Conservation (phyloP, 768 basidiomycete species). For the Infundibulicybe gibba region DNA sequence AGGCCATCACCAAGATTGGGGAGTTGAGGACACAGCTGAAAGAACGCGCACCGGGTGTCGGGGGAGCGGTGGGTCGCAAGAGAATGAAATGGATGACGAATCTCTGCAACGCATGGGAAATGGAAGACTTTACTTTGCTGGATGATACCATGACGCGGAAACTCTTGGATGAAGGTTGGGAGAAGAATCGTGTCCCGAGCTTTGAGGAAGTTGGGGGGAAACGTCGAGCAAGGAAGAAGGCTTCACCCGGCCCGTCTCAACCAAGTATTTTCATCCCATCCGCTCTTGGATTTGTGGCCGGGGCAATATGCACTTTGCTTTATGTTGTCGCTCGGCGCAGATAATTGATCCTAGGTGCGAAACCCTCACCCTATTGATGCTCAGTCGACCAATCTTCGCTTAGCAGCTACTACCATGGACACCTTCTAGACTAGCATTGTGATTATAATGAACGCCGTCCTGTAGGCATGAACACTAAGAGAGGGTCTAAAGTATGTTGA, state of each 20-base stretch:
- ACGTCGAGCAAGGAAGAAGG: neutral
- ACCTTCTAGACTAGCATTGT: too few relatives aligned
- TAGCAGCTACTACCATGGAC: too few relatives aligned
- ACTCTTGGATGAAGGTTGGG: slow-evolving; percentile 87
- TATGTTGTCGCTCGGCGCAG: neutral
- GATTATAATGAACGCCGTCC: too few relatives aligned
- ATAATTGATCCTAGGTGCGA: too few relatives aligned
- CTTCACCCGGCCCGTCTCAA: neutral
- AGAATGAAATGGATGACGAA: slow-evolving; percentile 93
- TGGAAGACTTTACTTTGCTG: slow-evolving; percentile 75
- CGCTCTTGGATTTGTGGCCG: slow-evolving; percentile 33
- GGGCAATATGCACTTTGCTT: neutral
- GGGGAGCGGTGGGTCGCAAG: slow-evolving; percentile 68
- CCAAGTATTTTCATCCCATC: slow-evolving; percentile 17
- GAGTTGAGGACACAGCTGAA: slow-evolving; percentile 67
- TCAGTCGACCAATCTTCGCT: too few relatives aligned
- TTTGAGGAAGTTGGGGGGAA: slow-evolving; percentile 36
- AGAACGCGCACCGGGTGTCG: slow-evolving; percentile 78
- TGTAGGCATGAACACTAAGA: too few relatives aligned
- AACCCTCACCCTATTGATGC: too few relatives aligned
- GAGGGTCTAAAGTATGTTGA: too few relatives aligned
- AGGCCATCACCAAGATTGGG: slow-evolving; percentile 80
- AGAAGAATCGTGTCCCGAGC: slow-evolving; percentile 48
- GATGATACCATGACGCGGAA: slow-evolving; percentile 60
- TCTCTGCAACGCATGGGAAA: slow-evolving; percentile 80